phyloP scores from a whole-genome alignment of 805 yeast species.

The Spencermartinsiella europaea region DNA sequence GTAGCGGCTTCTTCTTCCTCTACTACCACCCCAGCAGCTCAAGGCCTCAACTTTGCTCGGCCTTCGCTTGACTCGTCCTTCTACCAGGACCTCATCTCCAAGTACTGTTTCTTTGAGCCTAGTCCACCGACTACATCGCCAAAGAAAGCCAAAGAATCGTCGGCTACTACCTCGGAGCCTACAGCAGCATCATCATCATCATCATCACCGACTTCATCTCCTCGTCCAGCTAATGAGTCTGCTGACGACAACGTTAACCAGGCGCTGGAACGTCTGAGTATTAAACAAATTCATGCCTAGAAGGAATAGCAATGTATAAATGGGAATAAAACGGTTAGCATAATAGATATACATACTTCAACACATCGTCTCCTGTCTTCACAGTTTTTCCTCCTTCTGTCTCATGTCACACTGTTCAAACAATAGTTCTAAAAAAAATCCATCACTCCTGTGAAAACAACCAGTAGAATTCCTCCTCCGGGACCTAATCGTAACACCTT shows the following conservation, averaged over 20 bases:
- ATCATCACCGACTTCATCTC: neutral
- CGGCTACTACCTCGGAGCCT: no score
- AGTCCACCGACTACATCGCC: constrained; percentile 7
- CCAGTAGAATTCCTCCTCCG: constrained; percentile 97
- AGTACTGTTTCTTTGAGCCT: constrained; percentile 35
- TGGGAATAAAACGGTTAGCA: neutral
- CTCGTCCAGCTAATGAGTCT: neutral
- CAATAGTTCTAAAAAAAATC: constrained; percentile 86
- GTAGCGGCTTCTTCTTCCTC: neutral
- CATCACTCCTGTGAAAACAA: constrained; percentile 93
- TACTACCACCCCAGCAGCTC: neutral
- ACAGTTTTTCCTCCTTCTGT: no score
- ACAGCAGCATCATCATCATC: neutral
- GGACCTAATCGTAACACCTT: constrained; percentile 97
- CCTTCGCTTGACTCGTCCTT: constrained; percentile 32
- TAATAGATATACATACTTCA: neutral
- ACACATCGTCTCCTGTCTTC: no score
- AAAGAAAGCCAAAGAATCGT: neutral
- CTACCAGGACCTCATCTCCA: constrained; percentile 36
- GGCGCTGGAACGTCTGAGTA: neutral
- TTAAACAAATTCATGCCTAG: neutral
- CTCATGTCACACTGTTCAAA: no score
- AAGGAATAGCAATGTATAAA: neutral
- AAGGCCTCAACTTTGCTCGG: constrained; percentile 5
- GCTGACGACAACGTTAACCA: neutral